Evolutionary conservation across 495 filamentous ascomycete species (phyloP).

Genomic region (Extremus antarcticus): DNA sequence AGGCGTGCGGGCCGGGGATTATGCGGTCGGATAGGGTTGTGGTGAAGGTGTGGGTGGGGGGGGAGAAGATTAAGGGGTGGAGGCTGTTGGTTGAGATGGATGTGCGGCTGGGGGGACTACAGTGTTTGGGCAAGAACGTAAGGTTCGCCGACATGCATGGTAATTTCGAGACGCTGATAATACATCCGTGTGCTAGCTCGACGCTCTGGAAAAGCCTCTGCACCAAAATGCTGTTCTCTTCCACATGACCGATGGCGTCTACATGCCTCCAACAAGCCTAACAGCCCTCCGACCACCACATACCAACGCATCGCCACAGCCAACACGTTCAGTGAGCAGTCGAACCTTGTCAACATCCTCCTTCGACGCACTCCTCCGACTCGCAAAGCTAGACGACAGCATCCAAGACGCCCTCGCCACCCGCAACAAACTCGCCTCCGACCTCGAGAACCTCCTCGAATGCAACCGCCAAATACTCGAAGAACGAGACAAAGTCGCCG

Average conservation of each 20-base stretch:
- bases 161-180: no score
- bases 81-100: constrained; percentile 59
- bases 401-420: constrained; percentile 83
- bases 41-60: constrained; percentile 67
- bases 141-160: constrained; percentile 6
- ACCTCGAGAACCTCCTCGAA: constrained; percentile 65
- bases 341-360: constrained; percentile 53
- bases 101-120: constrained; percentile 57
- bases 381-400: constrained; percentile 82
- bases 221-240: constrained; percentile 79
- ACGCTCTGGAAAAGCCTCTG: constrained; percentile 64
- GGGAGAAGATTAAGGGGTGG: constrained; percentile 45
- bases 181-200: constrained; percentile 35
- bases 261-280: constrained; percentile 58
- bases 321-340: constrained; percentile 17
- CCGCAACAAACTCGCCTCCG: constrained; percentile 56
- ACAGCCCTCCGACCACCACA: neutral
- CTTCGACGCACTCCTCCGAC: constrained; percentile 81
- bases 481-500: constrained; percentile 42
- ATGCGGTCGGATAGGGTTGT: constrained; percentile 53
- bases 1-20: constrained; percentile 50
- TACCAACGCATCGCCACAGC: constrained; percentile 23
- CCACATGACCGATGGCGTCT: constrained; percentile 79
- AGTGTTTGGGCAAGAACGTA: constrained; percentile 66
- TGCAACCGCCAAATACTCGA: constrained; percentile 37